Evolutionary conservation across 768 basidiomycete genomes (phyloP).

Genomic region (Russula compacta): DNA sequence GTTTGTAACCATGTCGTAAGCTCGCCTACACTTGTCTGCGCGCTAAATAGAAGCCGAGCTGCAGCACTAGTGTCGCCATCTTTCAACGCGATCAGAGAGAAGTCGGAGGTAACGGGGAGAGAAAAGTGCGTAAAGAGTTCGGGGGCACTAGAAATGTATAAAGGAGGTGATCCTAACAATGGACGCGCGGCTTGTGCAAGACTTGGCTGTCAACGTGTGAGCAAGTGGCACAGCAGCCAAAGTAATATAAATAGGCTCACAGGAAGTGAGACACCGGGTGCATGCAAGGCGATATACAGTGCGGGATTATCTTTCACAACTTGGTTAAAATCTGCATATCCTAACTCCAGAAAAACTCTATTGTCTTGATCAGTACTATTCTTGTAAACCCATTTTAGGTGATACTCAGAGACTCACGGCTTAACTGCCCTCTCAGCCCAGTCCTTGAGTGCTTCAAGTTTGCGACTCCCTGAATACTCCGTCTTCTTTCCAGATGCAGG

Average conservation of each 20-base stretch:
- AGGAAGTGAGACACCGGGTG: slow-evolving; percentile 26
- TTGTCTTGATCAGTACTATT: not conserved
- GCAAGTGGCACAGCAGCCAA: not conserved
- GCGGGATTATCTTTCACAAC: slow-evolving; percentile 40
- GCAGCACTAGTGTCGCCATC: slow-evolving; percentile 46
- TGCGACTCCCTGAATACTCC: slow-evolving; percentile 71
- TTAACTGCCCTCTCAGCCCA: slow-evolving; percentile 72
- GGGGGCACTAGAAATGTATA: slow-evolving; percentile 34
- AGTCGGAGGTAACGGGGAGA: slow-evolving; percentile 30
- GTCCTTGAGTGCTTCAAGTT: slow-evolving; percentile 55
- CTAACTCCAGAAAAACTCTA: slow-evolving; percentile 32
- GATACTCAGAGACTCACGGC: slow-evolving; percentile 45
- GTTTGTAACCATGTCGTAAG: slow-evolving; percentile 45
- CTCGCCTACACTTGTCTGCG: slow-evolving; percentile 8
- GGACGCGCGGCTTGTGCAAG: slow-evolving; percentile 49
- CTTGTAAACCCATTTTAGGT: not conserved
- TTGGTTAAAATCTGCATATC: slow-evolving; percentile 35
- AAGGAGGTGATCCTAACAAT: slow-evolving; percentile 39
- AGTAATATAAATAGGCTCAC: slow-evolving; percentile 25
- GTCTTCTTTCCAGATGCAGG: slow-evolving; percentile 40
- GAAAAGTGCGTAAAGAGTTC: slow-evolving; percentile 29
- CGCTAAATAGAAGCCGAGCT: slow-evolving; percentile 31
- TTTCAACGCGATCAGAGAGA: slow-evolving; percentile 62
- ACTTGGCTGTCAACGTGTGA: slow-evolving; percentile 31
- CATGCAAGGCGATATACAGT: slow-evolving; percentile 51